Percentiles rank a stretch among this genome's conserved stretches.
phyloP scores from a whole-genome alignment of 1,284 basidiomycete genomes.

The Peniophora sp. region DNA sequence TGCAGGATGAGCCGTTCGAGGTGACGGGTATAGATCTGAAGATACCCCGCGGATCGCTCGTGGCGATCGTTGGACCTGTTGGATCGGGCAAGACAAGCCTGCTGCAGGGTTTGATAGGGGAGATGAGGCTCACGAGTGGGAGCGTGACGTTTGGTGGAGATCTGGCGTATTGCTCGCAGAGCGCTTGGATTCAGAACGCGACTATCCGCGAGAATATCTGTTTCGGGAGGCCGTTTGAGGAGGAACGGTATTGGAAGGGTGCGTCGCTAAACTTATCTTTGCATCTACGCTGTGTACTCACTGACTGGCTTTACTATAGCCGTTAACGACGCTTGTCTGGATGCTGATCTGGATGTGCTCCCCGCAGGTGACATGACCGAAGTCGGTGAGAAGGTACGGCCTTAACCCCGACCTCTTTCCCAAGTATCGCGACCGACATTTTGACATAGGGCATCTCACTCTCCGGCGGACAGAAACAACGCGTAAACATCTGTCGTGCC shows the following conservation, averaged over 20 bases:
- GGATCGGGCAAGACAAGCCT: conserved; percentile 58
- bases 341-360: conserved; percentile 74
- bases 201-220: conserved; percentile 45
- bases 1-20: conserved; percentile 12
- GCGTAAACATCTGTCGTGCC: conserved; percentile 73
- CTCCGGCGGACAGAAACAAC: conserved; percentile 77
- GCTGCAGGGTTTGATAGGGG: conserved; percentile 64
- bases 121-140: conserved; percentile 57
- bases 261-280: conserved; percentile 33
- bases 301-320: too few species aligned
- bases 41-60: conserved; percentile 51
- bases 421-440: not conserved
- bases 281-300: too few species aligned
- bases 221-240: conserved; percentile 65
- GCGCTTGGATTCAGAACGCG: conserved; percentile 72
- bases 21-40: conserved; percentile 47
- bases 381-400: conserved; percentile 33
- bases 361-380: conserved; percentile 82
- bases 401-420: not conserved
- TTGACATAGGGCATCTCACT: conserved; percentile 58
- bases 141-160: conserved; percentile 56
- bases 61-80: conserved; percentile 62
- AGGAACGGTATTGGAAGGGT: conserved; percentile 61
- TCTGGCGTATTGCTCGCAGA: conserved; percentile 79
- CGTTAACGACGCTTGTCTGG: conserved; percentile 35